Evolutionary conservation across 2,329 filamentous ascomycete species (phyloP), one percentile per base, ranked within the genome.

Genomic region (Talaromyces funiculosus): DNA sequence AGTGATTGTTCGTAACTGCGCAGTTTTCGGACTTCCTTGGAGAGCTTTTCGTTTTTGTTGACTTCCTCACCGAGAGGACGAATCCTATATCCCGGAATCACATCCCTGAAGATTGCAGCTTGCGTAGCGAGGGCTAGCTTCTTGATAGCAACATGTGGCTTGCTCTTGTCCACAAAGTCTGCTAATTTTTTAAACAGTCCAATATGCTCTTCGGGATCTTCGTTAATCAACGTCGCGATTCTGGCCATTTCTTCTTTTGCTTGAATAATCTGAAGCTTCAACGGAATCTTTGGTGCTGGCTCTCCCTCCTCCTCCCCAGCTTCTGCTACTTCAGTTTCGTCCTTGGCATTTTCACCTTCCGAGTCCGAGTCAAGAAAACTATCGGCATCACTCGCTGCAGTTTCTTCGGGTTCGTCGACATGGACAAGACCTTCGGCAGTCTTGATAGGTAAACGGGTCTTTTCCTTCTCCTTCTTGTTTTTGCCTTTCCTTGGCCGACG

Each of bases 71-170:
- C 81, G 3, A 91, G 79, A 1, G 91, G 89, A 18, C 94, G 87
- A 78, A 99, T 97, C 63, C 94, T 84, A 73, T 99, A 99, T 22
- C 94, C 94, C 0, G 94, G 94, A 62, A 99, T 97, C 51, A 97
- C 84, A 75, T 97, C 94, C 73, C 93, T 96, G 81, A 93, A 99
- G 12, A 97, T 86, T 0, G 92, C 85, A 72, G 94, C 83, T 75
- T 97, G 92, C 22, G 94, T 91, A 53, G 88, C 90, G 64, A 99
- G 79, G 6, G 90, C 87, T 63, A 99, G 82, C 75, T 96, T 96
- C 77, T 90, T 88, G 57, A 99, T 87, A 1, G 88, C 86, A 14
- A 84, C 74, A 64, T 92, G 74, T 4, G 73, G 67, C n/a, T 68
- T 86, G 14, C 81, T 80, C 59, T 86, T 81, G 31, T 61, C 60